Evolutionary conservation across 306 rosid species (phyloP).

Genomic region (Medicago truncatula): DNA sequence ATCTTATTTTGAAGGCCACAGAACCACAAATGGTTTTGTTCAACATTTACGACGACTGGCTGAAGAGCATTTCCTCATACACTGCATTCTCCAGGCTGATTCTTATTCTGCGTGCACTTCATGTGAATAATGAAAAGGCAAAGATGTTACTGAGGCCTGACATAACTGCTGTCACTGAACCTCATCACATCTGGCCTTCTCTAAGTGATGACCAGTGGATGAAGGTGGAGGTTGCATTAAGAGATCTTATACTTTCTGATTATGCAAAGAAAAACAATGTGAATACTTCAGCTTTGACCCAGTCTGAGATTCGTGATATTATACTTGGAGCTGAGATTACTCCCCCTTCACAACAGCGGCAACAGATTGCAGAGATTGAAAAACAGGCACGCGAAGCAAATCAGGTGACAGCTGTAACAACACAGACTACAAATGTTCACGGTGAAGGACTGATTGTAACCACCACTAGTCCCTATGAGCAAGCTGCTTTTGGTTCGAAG

Average conservation of each 20-base stretch:
- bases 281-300: conserved; percentile 95
- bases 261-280: conserved; percentile 99
- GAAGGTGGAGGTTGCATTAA: conserved; percentile 99
- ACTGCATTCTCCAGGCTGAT: conserved; percentile 98
- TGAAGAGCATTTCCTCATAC: conserved; percentile 96
- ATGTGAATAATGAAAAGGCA: conserved; percentile 97
- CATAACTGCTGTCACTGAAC: conserved; percentile 87
- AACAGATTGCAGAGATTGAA: conserved; percentile 98
- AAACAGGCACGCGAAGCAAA: conserved; percentile 95
- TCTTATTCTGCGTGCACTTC: conserved; percentile 93
- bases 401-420: conserved; percentile 94
- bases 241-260: conserved; percentile 97
- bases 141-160: conserved; percentile 98
- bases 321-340: conserved; percentile 99
- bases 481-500: conserved; percentile 90
- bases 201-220: conserved; percentile 98
- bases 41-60: conserved; percentile 98
- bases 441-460: conserved; percentile 96
- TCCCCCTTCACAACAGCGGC: conserved; percentile 98
- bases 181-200: conserved; percentile 99
- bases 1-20: conserved; percentile 96
- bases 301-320: conserved; percentile 98
- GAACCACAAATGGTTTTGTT: conserved; percentile 99
- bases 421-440: conserved; percentile 90
- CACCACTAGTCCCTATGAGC: conserved; percentile 98